Evolutionary conservation across 2,329 filamentous ascomycete genomes (phyloP), one percentile per base, ranked within the genome.

Genomic region (Fusarium luffae): DNA sequence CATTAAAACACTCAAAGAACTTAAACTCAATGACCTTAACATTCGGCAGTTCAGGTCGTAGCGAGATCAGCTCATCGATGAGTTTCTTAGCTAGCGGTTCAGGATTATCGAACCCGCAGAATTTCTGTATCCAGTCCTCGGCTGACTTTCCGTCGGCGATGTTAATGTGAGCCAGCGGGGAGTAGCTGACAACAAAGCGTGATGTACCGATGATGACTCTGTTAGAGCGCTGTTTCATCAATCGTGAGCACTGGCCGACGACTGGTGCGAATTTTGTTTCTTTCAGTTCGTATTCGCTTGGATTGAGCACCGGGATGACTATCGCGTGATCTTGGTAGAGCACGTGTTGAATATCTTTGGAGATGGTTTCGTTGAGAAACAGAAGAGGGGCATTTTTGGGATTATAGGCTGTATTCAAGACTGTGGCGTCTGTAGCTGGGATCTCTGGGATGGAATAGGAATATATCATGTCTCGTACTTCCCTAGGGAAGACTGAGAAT

Each of bases 261-360:
- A 7, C 16, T 1, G 18, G 40, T 1, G 23, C 14, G 1, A 41
- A 19, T 1, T n/a, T 10, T 12, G 7, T n/a, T 18, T 37, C 11
- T 14, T 19, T 32, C 13, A 44, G 4, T 5, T 43, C 30, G 14
- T 64, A 58, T 2, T 19, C 7, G 3, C 19, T 30, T 7, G 61
- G 59, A 4, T 44, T 21, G 7, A 43, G 25, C 1, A 49, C 7
- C 0, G 44, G 50, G 18, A 58, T 12, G 2, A 34, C 30, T 5
- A 63, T 63, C 4, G 16, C 4, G 16, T 63, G 59, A 1, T 41
- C 11, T 4, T 18, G 4, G 16, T 63, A 63, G 0, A 63, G 32
- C 0, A 25, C 8, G 18, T 18, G 18, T 5, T 63, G 16, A 2
- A 25, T 7, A 2, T 63, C 59, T 0, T 63, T n/a, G 1, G 59